Evolutionary conservation across 2,329 filamentous ascomycete genomes (phyloP), one percentile per base, ranked within the genome.

Genomic region (Epichloe festucae): DNA sequence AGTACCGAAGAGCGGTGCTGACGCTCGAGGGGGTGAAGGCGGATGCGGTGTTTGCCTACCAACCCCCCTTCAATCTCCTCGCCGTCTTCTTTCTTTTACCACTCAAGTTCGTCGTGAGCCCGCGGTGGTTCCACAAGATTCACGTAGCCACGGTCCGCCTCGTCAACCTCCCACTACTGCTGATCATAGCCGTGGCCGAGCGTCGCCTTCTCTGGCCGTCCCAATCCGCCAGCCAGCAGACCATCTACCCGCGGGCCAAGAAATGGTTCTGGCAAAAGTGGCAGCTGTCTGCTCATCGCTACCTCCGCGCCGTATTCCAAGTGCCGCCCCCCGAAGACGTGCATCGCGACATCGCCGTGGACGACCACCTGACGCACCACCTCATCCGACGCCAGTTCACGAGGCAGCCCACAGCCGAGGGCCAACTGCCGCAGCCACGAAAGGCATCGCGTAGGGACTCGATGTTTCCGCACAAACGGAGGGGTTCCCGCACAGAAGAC

Each of bases 41-140:
- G 34, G 88, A 93, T 60, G 85, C 87, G 11, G 80, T 93, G 35
- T 91, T 91, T 63, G 83, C 85, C 15, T 91, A 90, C 62, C 81
- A 85, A 43, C 87, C 88, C 0, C 88, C 88, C 0, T 89, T 93
- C 68, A 94, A 94, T 62, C 79, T 94, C 54, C 67, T 90, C 19
- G 88, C 88, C 21, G 73, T 93, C 31, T 69, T 87, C 53, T 63
- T 89, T 31, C 74, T 93, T 15, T 73, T 91, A 2, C 88, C 88
- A 0, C 75, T 93, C 54, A 89, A 89, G 59, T 87, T 87, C 59
- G 59, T 87, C n/a, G 73, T 89, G 38, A 82, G 81, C n/a, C 81
- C 85, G 0, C 81, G 88, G 44, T 91, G 87, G 87, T 93, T 93
- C 63, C 88, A 94, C 72, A 93, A 91, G 68, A 85, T 91, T 60